phyloP scores from a whole-genome alignment of 495 filamentous ascomycete genomes.

The Tuber indicum region DNA sequence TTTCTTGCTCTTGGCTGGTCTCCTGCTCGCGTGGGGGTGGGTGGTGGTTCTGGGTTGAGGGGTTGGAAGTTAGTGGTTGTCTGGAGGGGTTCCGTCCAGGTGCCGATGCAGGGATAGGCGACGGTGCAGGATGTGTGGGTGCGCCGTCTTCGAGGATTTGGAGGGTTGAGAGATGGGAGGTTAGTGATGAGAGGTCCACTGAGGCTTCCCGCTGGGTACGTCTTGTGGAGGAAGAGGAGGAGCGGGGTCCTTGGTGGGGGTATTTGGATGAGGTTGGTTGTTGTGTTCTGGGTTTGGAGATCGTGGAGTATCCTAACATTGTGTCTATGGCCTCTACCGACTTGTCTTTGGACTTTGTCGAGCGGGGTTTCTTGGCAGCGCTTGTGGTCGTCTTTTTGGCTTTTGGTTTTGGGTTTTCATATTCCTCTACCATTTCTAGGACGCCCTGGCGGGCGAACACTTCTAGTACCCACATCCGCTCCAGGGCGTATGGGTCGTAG shows the following conservation, averaged over 20 bases:
- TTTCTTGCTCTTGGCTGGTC: neutral
- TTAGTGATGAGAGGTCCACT: neutral
- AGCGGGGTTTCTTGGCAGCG: conserved; percentile 12
- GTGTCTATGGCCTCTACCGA: conserved; percentile 7
- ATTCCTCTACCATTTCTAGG: conserved; percentile 66
- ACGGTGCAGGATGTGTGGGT: neutral
- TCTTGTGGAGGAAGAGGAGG: neutral
- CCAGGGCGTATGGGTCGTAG: conserved; percentile 59
- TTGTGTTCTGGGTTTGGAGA: conserved; percentile 24
- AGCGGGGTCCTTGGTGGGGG: neutral
- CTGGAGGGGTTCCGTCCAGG: neutral
- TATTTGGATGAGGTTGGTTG: neutral
- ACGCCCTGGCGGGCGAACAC: conserved; percentile 62
- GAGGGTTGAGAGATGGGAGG: neutral
- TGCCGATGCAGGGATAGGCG: neutral
- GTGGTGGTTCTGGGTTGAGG: neutral
- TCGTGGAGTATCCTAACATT: conserved; percentile 12
- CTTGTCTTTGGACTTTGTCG: conserved; percentile 15
- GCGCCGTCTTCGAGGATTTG: neutral
- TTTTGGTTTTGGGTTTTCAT: conserved; percentile 59
- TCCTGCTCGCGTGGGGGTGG: neutral
- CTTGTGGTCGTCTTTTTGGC: conserved; percentile 45
- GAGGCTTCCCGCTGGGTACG: neutral
- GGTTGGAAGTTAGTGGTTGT: neutral
- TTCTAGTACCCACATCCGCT: conserved; percentile 73